Percentiles rank a stretch among this genome's conserved stretches.
Evolutionary conservation across 2,329 filamentous ascomycete species (phyloP).

Genomic region (Botrytis sinoallii): DNA sequence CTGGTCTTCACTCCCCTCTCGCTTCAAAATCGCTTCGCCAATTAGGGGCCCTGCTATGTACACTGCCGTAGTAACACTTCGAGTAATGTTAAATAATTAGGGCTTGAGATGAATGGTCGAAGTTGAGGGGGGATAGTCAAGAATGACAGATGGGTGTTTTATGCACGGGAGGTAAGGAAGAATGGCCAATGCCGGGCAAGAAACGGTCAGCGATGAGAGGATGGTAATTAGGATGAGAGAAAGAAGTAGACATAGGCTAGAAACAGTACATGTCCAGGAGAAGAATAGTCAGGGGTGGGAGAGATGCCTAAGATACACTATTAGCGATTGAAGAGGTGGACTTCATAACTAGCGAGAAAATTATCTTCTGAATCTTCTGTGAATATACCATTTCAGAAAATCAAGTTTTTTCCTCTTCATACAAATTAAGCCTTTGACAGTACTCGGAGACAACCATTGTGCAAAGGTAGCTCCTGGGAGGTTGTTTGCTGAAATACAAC

Average conservation of each 20-base stretch:
- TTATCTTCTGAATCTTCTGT: neutral
- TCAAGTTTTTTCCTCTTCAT: neutral
- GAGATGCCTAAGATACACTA: neutral
- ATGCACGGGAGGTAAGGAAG: neutral
- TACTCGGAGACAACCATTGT: neutral
- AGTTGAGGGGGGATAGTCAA: neutral
- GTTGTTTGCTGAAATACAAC: neutral
- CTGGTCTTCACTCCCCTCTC: neutral
- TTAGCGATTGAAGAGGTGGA: neutral
- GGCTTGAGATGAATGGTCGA: neutral
- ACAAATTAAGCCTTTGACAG: neutral
- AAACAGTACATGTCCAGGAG: neutral
- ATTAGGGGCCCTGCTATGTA: neutral
- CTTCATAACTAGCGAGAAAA: neutral
- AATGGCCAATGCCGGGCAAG: neutral
- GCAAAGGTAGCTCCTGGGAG: neutral
- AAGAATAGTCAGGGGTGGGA: neutral
- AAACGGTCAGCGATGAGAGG: neutral
- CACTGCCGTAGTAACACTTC: neutral
- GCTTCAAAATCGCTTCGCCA: neutral
- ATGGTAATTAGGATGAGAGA: too few relatives aligned
- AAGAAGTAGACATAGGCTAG: neutral
- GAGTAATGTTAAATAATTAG: neutral
- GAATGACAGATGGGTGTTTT: neutral
- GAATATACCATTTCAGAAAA: neutral